Conservation (phyloP, 805 yeast genomes). For the Kluyveromyces dobzhanskii region DNA sequence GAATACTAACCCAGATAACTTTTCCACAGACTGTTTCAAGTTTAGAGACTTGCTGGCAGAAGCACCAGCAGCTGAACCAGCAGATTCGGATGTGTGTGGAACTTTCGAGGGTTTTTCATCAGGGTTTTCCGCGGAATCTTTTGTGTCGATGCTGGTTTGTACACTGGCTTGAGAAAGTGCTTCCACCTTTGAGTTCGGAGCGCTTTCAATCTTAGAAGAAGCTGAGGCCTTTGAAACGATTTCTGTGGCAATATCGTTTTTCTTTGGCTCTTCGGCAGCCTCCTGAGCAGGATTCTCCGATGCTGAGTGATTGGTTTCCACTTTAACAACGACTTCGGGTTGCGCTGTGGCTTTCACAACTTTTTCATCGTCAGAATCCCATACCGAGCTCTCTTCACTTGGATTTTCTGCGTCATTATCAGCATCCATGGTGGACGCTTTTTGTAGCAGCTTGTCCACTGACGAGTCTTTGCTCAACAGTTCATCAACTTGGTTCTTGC, state of each 20-base stretch:
- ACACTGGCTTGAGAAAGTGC: background rate
- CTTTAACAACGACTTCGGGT: background rate
- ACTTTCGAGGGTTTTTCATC: constrained; percentile 11
- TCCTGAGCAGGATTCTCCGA: no score
- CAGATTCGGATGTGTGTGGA: constrained; percentile 6
- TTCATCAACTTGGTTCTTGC: constrained; percentile 13
- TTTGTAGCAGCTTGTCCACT: constrained; percentile 23
- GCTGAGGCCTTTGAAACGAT: background rate
- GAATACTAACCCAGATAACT: constrained; percentile 48
- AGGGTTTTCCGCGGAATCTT: constrained; percentile 12
- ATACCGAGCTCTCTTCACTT: constrained; percentile 23
- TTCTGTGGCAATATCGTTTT: background rate
- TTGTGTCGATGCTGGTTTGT: constrained; percentile 14
- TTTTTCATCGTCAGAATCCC: constrained; percentile 29
- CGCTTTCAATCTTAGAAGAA: background rate
- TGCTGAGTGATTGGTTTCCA: background rate
- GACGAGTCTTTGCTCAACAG: constrained; percentile 19
- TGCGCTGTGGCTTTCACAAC: background rate
- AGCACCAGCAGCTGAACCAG: constrained; percentile 9
- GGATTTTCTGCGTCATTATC: constrained; percentile 30
- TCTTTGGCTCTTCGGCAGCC: background rate
- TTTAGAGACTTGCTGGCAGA: constrained; percentile 45
- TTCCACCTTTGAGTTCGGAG: background rate
- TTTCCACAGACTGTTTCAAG: constrained; percentile 63
- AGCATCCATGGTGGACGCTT: constrained; percentile 23